Conservation (phyloP, 176 grass and related monocot genomes). For the Eleusine coracana region DNA sequence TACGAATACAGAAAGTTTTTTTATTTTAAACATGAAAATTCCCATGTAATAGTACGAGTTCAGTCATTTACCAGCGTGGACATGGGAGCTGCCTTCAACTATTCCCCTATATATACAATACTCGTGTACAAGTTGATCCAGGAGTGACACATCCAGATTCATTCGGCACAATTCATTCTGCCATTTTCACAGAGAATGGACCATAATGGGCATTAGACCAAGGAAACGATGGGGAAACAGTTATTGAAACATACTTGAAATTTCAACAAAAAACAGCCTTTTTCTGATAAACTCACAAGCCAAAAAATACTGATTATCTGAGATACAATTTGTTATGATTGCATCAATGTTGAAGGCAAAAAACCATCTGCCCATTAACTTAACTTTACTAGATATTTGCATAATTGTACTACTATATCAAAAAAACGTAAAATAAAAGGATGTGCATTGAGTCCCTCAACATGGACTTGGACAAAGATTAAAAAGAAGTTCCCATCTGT, state of each 20-base stretch:
- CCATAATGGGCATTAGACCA: background rate
- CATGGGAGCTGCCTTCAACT: conserved; percentile 63
- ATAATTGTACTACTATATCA: background rate
- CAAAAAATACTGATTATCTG: conserved; percentile 2
- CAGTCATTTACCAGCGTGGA: conserved; percentile 59
- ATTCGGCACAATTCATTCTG: conserved; percentile 97
- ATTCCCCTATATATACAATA: conserved; percentile 98
- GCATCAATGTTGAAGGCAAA: background rate
- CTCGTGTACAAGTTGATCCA: conserved; percentile 98
- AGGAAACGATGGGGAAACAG: conserved; percentile 27
- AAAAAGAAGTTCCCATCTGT: background rate
- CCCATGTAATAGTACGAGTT: conserved; percentile 20
- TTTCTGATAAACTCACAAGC: conserved; percentile 6
- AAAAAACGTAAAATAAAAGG: background rate
- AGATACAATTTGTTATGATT: background rate
- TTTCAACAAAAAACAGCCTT: conserved; percentile 9
- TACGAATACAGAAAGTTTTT: conserved; percentile 26
- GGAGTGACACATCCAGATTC: conserved; percentile 82
- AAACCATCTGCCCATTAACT: background rate
- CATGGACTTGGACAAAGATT: background rate
- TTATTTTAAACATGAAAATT: conserved; percentile 32
- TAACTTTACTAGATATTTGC: background rate
- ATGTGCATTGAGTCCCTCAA: background rate
- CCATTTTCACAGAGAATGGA: conserved; percentile 35
- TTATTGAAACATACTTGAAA: conserved; percentile 17